These are phyloP conservation scores for Podaxis mareebaensis DNA, from an alignment of 768 basidiomycete species.

Conservation along the genomic window DNA sequence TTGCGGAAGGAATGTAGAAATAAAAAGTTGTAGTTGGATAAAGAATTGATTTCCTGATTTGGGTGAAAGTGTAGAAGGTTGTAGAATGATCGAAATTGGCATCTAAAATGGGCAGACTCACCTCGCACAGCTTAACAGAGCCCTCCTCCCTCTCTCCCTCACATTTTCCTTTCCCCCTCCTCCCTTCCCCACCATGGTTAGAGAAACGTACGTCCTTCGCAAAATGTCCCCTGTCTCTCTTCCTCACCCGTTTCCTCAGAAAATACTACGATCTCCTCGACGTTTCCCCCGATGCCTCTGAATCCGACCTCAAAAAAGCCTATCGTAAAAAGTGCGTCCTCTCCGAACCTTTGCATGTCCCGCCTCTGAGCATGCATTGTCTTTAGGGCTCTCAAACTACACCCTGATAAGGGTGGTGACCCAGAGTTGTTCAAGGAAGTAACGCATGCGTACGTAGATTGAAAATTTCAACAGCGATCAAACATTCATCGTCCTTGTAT, in stretches of 20 bases:
- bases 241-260: conserved; percentile 37
- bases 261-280: conserved; percentile 95
- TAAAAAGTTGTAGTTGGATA: conserved; percentile 30
- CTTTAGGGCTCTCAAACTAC: conserved; percentile 74
- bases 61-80: conserved; percentile 44
- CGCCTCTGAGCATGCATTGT: conserved; percentile 16
- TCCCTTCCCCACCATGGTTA: conserved; percentile 51
- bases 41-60: conserved; percentile 29
- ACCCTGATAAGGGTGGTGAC: conserved; percentile 95
- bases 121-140: conserved; percentile 21
- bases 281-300: conserved; percentile 74
- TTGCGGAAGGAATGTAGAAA: conserved; percentile 27
- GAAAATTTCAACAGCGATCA: conserved; percentile 1
- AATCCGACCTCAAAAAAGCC: conserved; percentile 89
- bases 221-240: conserved; percentile 5
- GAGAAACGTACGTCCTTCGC: conserved; percentile 55
- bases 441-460: conserved; percentile 81
- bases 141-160: conserved; percentile 19
- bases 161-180: conserved; percentile 21
- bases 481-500: conserved; percentile 2
- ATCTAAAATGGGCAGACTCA: conserved; percentile 30
- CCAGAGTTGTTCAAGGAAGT: conserved; percentile 98
- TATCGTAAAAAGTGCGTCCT: conserved; percentile 83
- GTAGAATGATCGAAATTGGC: conserved; percentile 43
- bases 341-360: conserved; percentile 11